phyloP scores from a whole-genome alignment of 2,329 filamentous ascomycete genomes.

The Talaromyces sp. region DNA sequence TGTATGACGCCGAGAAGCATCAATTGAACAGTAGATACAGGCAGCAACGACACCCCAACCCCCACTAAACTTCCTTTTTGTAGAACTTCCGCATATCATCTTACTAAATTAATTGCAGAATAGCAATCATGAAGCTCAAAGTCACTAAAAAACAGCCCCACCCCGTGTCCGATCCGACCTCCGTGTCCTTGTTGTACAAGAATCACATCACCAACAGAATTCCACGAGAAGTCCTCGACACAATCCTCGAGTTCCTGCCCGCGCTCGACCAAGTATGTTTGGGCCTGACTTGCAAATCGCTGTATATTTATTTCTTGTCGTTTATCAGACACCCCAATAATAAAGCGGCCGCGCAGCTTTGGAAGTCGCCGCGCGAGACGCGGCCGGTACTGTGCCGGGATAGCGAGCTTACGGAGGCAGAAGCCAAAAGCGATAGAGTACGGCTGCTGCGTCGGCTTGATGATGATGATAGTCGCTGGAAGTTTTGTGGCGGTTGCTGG shows the following conservation, averaged over 20 bases:
- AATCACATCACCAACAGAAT: neutral
- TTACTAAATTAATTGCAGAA: neutral
- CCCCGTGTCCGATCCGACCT: neutral
- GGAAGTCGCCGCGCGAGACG: constrained; percentile 11
- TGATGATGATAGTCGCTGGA: neutral
- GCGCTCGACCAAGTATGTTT: neutral
- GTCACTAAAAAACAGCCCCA: neutral
- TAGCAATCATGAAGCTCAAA: neutral
- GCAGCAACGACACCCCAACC: neutral
- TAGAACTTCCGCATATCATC: no score
- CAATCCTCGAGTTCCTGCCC: neutral
- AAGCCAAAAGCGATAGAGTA: neutral
- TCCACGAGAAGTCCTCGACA: neutral
- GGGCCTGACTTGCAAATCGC: neutral
- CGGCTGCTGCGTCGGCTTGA: neutral
- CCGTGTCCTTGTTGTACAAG: no score
- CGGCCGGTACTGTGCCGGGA: constrained; percentile 8
- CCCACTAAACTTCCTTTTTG: no score
- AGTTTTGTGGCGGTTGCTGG: neutral
- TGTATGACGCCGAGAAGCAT: neutral
- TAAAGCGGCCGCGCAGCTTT: constrained; percentile 7
- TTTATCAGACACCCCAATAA: constrained; percentile 17
- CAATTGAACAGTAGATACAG: neutral
- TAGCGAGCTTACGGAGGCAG: neutral
- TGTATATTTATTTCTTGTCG: constrained; percentile 15